These are phyloP conservation scores for Mortierella claussenii DNA, from an alignment of 192 early-diverging fungal genomes.

Conservation along the genomic window DNA sequence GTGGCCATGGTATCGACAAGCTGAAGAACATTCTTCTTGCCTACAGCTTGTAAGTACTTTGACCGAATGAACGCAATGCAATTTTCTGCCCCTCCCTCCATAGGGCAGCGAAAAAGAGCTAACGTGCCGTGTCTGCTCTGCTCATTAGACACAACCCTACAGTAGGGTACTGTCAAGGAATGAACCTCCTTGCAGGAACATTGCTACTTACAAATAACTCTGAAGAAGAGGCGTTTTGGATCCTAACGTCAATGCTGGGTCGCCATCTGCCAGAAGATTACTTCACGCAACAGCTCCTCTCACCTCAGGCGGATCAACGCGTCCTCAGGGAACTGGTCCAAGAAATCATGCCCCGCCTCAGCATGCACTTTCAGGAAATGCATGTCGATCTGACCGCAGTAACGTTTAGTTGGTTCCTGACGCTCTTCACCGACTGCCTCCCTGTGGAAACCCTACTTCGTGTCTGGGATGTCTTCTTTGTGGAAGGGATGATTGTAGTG, in stretches of 20 bases:
- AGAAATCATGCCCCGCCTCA: conserved; percentile 58
- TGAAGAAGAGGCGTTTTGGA: conserved; percentile 56
- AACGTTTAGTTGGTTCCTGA: conserved; percentile 67
- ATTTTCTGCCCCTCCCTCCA: not conserved
- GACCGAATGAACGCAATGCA: too few relatives aligned
- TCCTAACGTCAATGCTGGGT: conserved; percentile 58
- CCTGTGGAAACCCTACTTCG: conserved; percentile 59
- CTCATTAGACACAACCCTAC: conserved; percentile 56
- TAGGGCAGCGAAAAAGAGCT: not conserved
- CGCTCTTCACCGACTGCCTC: conserved; percentile 62
- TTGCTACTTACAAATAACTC: conserved; percentile 59
- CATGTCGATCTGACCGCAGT: conserved; percentile 60
- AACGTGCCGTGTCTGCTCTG: too few relatives aligned
- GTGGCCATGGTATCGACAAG: conserved; percentile 47
- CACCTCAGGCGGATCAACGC: conserved; percentile 61
- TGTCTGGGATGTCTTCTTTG: conserved; percentile 68
- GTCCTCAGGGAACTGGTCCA: conserved; percentile 62
- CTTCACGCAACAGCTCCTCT: conserved; percentile 62
- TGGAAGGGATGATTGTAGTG: conserved; percentile 58
- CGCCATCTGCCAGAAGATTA: conserved; percentile 59
- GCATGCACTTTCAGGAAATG: conserved; percentile 53
- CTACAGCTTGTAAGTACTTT: conserved; percentile 51
- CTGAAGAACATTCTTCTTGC: conserved; percentile 48
- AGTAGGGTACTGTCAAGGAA: conserved; percentile 69
- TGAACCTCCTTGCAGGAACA: conserved; percentile 64